Conservation (phyloP, 257 asterid genomes). For the Fraxinus quadrangulata region DNA sequence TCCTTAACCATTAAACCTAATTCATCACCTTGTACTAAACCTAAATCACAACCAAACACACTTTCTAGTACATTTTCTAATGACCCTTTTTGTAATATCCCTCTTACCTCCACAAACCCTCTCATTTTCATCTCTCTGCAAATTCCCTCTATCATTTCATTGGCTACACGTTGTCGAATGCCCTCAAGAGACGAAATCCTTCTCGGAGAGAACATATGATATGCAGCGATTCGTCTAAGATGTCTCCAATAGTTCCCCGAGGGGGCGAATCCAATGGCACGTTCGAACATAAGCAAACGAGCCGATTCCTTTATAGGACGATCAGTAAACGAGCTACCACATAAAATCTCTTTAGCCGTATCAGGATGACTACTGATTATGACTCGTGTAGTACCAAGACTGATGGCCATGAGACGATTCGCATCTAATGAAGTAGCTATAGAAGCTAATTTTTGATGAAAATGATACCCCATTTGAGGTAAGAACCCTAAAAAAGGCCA, state of each 20-base stretch:
- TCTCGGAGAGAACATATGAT: conserved; percentile 62
- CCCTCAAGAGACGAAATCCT: conserved; percentile 48
- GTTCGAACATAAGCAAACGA: conserved; percentile 55
- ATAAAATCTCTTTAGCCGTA: conserved; percentile 58
- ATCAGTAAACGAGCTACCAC: conserved; percentile 42
- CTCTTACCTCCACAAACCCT: conserved; percentile 49
- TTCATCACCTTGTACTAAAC: conserved; percentile 28
- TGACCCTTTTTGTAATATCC: conserved; percentile 46
- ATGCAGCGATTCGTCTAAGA: conserved; percentile 47
- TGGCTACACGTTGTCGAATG: conserved; percentile 38
- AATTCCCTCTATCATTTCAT: conserved; percentile 37
- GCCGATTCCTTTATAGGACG: conserved; percentile 70
- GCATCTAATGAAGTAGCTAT: conserved; percentile 41
- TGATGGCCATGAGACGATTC: conserved; percentile 55
- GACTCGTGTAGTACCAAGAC: conserved; percentile 50
- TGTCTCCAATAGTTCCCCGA: conserved; percentile 54
- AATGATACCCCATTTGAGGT: conserved; percentile 54
- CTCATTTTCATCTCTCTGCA: conserved; percentile 33
- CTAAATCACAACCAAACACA: conserved; percentile 55
- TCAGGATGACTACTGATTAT: conserved; percentile 65
- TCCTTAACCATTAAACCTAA: conserved; percentile 62
- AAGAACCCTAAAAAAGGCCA: conserved; percentile 54
- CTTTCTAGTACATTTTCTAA: conserved; percentile 55
- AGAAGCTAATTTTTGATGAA: conserved; percentile 55
- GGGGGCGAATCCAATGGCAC: conserved; percentile 74